These are phyloP conservation scores for Pythium inflatum DNA, from an alignment of 352 stramenopile species.

Conservation along the genomic window DNA sequence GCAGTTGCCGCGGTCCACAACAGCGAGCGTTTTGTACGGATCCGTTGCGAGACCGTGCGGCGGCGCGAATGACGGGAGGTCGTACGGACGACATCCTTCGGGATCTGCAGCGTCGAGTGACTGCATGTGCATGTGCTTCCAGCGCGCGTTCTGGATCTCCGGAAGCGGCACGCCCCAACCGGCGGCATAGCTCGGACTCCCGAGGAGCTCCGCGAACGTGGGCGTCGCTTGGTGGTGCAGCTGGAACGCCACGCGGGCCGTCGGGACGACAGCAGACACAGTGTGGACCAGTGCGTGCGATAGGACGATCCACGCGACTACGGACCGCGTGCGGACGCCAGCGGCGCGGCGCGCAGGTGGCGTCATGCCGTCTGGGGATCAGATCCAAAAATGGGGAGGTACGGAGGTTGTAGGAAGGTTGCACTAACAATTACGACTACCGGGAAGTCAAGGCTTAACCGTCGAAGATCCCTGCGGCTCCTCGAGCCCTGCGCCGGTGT, in stretches of 20 bases:
- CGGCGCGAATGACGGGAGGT: constrained; percentile 17
- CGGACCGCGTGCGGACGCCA: background rate
- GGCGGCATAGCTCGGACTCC: constrained; percentile 50
- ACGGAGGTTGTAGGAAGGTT: constrained; percentile 13
- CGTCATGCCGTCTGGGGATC: background rate
- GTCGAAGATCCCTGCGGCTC: background rate
- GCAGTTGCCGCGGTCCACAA: constrained; percentile 77
- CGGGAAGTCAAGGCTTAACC: background rate
- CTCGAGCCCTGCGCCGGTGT: constrained; percentile 33
- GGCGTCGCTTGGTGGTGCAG: constrained; percentile 36
- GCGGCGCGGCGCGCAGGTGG: background rate
- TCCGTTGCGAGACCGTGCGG: constrained; percentile 13
- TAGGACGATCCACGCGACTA: background rate
- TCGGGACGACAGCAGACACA: constrained; percentile 45
- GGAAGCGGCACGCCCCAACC: constrained; percentile 65
- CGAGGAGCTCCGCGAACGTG: constrained; percentile 55
- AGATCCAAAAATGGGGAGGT: constrained; percentile 4
- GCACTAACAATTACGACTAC: background rate
- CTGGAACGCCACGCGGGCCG: constrained; percentile 46
- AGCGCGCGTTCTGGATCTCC: constrained; percentile 50
- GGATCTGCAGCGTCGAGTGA: constrained; percentile 31
- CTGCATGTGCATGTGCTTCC: constrained; percentile 55
- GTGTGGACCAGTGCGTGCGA: background rate
- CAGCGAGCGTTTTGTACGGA: constrained; percentile 42
- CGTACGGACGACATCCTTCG: constrained; percentile 50